Evolutionary conservation across 1,139 yeast species (phyloP).

Genomic region (Meyerozyma smithsonii): DNA sequence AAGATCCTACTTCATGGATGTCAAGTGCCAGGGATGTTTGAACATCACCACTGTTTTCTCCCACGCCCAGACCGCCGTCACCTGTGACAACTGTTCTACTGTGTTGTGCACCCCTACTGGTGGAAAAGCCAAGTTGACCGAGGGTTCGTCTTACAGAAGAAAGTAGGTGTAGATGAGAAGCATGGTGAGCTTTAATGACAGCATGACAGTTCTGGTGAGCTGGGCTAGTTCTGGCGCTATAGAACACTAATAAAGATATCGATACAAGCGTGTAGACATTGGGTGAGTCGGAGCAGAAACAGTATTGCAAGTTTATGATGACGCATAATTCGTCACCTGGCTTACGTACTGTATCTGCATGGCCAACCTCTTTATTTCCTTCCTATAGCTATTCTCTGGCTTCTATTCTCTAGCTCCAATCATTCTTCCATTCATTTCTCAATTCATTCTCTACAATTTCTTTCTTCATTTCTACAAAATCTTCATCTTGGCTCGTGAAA

Average conservation of each 20-base stretch:
- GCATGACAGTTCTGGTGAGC: constrained; percentile 2
- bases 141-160: constrained; percentile 99
- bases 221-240: neutral
- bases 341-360: no score
- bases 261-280: neutral
- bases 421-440: neutral
- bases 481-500: neutral
- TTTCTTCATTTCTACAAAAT: neutral
- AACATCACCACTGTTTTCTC: constrained; percentile 99
- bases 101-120: constrained; percentile 99
- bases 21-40: constrained; percentile 98
- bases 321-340: no score
- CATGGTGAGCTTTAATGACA: no score
- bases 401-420: no score
- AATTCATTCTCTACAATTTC: neutral
- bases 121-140: constrained; percentile 99
- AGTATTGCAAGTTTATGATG: no score
- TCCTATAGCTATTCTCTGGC: no score
- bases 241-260: neutral
- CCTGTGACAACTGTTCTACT: constrained; percentile 98
- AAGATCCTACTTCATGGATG: constrained; percentile 99
- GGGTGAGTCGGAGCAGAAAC: no score
- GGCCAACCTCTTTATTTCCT: no score
- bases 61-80: constrained; percentile 99
- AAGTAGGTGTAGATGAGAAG: constrained; percentile 59